phyloP scores from a whole-genome alignment of 192 early-diverging fungal species.

The Umbelopsis vinacea region DNA sequence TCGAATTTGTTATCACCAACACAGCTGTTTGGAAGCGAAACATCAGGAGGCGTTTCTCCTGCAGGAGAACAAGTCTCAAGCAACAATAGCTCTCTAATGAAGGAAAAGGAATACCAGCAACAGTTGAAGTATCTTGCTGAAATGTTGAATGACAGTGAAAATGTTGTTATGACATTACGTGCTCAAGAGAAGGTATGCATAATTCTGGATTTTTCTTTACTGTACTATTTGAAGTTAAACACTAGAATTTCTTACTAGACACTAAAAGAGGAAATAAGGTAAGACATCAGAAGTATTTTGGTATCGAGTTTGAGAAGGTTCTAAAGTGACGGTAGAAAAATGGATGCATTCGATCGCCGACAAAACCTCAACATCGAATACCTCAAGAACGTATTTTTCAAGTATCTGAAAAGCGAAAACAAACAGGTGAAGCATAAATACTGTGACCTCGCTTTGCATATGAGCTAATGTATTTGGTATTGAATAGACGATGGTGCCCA shows the following conservation, averaged over 20 bases:
- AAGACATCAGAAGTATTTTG: not conserved
- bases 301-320: conserved; percentile 40
- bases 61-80: not conserved
- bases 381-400: conserved; percentile 72
- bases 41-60: conserved; percentile 1
- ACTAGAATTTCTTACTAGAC: conserved; percentile 20
- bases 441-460: not conserved
- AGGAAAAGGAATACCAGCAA: conserved; percentile 25
- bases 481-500: conserved; percentile 35
- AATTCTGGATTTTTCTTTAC: not conserved
- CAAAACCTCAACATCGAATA: conserved; percentile 71
- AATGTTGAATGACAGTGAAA: conserved; percentile 62
- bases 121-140: conserved; percentile 59
- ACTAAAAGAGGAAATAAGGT: conserved; percentile 36
- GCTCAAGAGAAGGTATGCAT: conserved; percentile 59
- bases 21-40: conserved; percentile 16
- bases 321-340: conserved; percentile 43
- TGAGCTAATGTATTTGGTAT: not conserved
- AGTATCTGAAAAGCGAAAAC: conserved; percentile 61
- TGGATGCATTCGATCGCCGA: conserved; percentile 62
- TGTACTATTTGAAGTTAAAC: not conserved
- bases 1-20: conserved; percentile 11
- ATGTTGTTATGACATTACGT: conserved; percentile 41
- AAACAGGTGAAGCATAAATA: conserved; percentile 37
- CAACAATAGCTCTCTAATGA: not conserved